Conservation (phyloP, 345 rosid species). For the Nasturtium officinale region DNA sequence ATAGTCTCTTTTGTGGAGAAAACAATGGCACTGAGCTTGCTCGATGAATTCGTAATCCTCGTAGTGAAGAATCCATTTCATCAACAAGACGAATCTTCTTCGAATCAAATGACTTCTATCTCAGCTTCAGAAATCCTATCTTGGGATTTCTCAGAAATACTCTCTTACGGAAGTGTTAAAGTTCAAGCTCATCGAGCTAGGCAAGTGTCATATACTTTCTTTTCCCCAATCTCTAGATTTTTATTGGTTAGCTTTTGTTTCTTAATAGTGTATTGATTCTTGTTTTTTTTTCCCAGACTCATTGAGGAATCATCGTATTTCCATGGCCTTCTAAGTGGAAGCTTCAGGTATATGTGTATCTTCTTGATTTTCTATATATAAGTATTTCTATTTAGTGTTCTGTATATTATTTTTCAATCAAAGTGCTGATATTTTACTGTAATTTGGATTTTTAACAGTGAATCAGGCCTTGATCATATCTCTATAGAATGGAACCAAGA, state of each 20-base stretch:
- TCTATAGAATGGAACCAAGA: constrained; percentile 59
- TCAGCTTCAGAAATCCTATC: constrained; percentile 50
- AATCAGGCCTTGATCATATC: constrained; percentile 52
- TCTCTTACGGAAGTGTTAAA: constrained; percentile 46
- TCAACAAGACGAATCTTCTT: constrained; percentile 30
- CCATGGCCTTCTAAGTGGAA: constrained; percentile 61
- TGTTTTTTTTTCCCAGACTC: constrained; percentile 46
- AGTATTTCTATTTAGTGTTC: not conserved
- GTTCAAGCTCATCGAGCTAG: constrained; percentile 55
- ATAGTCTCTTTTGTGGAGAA: not conserved
- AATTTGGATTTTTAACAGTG: constrained; percentile 48
- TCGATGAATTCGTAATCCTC: constrained; percentile 47
- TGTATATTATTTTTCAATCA: not conserved
- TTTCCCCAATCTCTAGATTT: not conserved
- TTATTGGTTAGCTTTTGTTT: not conserved
- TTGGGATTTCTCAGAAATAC: constrained; percentile 54
- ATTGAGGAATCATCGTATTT: constrained; percentile 62
- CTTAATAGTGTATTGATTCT: not conserved
- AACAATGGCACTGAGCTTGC: constrained; percentile 51
- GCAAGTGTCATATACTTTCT: constrained; percentile 35
- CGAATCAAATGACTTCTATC: constrained; percentile 34
- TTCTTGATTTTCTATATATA: not conserved
- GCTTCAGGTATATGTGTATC: constrained; percentile 55
- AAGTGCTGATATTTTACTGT: not conserved
- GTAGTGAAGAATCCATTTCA: constrained; percentile 38